Conservation (phyloP, 225 moss, liverwort and hornwort species). For the Pseudoscleropodium purum region DNA sequence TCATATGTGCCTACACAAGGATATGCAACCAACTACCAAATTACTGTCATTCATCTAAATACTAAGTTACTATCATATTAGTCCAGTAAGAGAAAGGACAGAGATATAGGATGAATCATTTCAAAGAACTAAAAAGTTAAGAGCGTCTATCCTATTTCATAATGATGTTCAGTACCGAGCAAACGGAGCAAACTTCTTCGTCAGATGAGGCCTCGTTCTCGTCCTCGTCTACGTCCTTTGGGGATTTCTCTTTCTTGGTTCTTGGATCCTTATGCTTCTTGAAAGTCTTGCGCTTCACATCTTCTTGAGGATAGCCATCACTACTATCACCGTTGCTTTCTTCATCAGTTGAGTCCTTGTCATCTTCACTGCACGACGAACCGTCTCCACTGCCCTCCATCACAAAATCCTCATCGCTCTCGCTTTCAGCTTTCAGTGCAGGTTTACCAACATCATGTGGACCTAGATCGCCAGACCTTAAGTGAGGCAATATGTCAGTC, state of each 20-base stretch:
- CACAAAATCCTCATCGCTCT: slow-evolving; percentile 40
- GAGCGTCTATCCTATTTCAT: background rate
- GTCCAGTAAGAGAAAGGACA: background rate
- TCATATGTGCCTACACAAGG: background rate
- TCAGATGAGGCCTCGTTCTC: slow-evolving; percentile 1
- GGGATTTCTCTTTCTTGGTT: slow-evolving; percentile 13
- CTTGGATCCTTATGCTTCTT: slow-evolving; percentile 8
- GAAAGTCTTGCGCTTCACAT: slow-evolving; percentile 1
- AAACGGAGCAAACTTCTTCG: slow-evolving; percentile 51
- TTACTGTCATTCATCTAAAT: background rate
- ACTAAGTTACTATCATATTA: background rate
- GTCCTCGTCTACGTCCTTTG: background rate
- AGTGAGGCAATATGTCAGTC: background rate
- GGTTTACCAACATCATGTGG: slow-evolving; percentile 1
- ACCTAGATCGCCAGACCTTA: slow-evolving; percentile 13
- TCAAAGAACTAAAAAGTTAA: background rate
- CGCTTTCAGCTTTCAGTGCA: slow-evolving; percentile 2
- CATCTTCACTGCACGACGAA: slow-evolving; percentile 29
- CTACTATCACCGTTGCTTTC: slow-evolving; percentile 5
- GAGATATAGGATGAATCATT: background rate
- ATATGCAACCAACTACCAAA: background rate
- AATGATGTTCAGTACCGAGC: slow-evolving; percentile 31
- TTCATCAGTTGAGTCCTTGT: slow-evolving; percentile 12
- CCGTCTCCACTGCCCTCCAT: slow-evolving; percentile 21
- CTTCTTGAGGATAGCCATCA: slow-evolving; percentile 3